Base-by-base conservation (phyloP, 441 rosid genomes). In the Lepidium campestre region DNA sequence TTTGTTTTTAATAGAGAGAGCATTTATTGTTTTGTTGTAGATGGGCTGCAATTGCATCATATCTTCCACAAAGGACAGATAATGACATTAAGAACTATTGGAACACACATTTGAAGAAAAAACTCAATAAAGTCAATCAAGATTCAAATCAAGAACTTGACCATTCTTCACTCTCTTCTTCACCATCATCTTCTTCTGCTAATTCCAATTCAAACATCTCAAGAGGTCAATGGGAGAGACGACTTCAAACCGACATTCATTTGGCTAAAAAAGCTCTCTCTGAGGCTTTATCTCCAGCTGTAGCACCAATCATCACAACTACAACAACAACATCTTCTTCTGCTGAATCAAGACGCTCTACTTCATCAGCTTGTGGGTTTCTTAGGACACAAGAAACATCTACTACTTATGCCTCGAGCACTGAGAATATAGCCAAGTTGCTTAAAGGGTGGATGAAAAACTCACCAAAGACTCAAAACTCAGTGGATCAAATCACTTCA, bases 31-130 rank as follows among this genome's bases (percentile, higher is more conserved):
- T 45, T 40, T 60, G 46, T 17, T 75, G 74, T 84, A 93, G 97
- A 80, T 91, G 97, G 98, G 97, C 98, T 49, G 97, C 98, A 62
- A 93, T 93, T 73, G 98, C 96, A 27, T 87, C 98, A 27, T 93
- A 93, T 70, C 91, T 93, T 32, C 97, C 97, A 44, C 82, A 93
- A 65, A 87, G 98, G 57, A 93, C 98, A 39, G 97, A 93, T 56
- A 93, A 93, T 67, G 97, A 93, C 85, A 86, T 93, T 1, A 93
- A 90, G 63, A 93, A 90, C 68, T 93, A 86, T 62, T 93, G 98
- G 98, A 93, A 93, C 73, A 90, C 97, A 41, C 96, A 90, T 65
- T 71, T 93, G 86, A 93, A 86, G 86, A 93, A 83, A 86, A 93
- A 93, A 81, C 86, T 93, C 3, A 80, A 71, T 66, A 88, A 83